A percentile compares a stretch with the other conserved stretches of the same genome.
phyloP scores from a whole-genome alignment of 2,329 filamentous ascomycete genomes.

The Capronia americana region DNA sequence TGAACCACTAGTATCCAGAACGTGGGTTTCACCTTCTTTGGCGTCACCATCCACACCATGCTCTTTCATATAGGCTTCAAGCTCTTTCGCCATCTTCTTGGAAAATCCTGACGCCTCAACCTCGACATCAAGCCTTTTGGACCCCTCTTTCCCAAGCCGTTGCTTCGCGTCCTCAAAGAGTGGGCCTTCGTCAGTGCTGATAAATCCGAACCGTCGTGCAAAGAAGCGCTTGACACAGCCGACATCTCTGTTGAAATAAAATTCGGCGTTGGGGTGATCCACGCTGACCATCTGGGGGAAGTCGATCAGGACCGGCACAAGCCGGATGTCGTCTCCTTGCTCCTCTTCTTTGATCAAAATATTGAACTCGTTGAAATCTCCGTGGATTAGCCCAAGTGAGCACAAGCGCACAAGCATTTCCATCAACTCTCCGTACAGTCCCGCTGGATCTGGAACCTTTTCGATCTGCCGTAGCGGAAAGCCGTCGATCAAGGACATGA shows the following conservation, averaged over 20 bases:
- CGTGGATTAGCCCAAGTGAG: conserved; percentile 88
- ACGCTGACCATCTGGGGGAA: conserved; percentile 99
- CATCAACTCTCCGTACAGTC: conserved; percentile 91
- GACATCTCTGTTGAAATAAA: conserved; percentile 97
- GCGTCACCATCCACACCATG: conserved; percentile 65
- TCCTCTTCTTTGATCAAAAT: conserved; percentile 83
- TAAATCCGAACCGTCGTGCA: conserved; percentile 84
- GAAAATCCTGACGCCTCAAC: conserved; percentile 95
- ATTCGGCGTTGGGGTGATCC: conserved; percentile 89
- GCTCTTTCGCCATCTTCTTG: conserved; percentile 93
- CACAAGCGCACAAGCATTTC: conserved; percentile 83
- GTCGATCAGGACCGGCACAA: conserved; percentile 89
- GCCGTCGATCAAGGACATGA: conserved; percentile 93
- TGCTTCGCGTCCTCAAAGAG: conserved; percentile 86
- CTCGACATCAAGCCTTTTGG: conserved; percentile 78
- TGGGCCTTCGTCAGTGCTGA: conserved; percentile 79
- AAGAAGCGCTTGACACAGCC: conserved; percentile 96
- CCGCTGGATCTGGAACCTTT: conserved; percentile 78
- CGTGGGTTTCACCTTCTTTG: conserved; percentile 46
- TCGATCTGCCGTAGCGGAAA: conserved; percentile 90
- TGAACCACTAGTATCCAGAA: conserved; percentile 49
- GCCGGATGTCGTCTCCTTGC: conserved; percentile 40
- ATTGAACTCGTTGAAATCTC: conserved; percentile 99
- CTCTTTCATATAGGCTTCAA: conserved; percentile 86
- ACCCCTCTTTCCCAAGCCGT: conserved; percentile 68